Percentiles rank a stretch among this genome's conserved stretches.
Conservation (phyloP, 2,329 filamentous ascomycete species). For the Cladophialophora immunda region DNA sequence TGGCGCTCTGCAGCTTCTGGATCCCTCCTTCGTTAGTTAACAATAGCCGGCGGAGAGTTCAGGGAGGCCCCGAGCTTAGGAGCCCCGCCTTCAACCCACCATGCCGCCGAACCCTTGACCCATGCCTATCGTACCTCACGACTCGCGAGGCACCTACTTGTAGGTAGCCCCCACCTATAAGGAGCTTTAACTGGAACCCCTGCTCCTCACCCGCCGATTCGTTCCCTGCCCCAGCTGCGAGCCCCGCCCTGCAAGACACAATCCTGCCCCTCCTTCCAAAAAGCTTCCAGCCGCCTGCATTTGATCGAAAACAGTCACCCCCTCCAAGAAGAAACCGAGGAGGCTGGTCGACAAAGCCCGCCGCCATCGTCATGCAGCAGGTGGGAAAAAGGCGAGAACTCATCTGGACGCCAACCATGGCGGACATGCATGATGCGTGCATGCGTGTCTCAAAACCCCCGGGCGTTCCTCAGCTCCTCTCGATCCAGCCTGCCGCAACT, state of each 20-base stretch:
- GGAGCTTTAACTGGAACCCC: not conserved
- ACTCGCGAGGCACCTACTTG: no score
- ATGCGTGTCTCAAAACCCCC: conserved; percentile 16
- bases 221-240: not conserved
- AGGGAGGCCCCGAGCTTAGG: not conserved
- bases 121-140: not conserved
- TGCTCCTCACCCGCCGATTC: not conserved
- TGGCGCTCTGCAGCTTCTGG: not conserved
- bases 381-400: not conserved
- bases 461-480: conserved; percentile 11
- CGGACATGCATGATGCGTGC: conserved; percentile 20
- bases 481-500: not conserved
- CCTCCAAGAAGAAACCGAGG: conserved; percentile 10
- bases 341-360: conserved; percentile 7
- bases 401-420: not conserved
- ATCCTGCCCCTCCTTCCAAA: conserved; percentile 3
- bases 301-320: not conserved
- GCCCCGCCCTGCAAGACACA: not conserved
- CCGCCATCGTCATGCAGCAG: conserved; percentile 15
- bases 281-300: conserved; percentile 22
- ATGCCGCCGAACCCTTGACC: not conserved
- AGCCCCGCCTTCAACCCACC: not conserved
- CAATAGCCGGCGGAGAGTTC: not conserved
- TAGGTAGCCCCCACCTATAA: not conserved
- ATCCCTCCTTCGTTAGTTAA: not conserved